Percentiles rank a stretch among this genome's conserved stretches.
Evolutionary conservation across 2,329 filamentous ascomycete genomes (phyloP).

Genomic region (Tolypocladium album): DNA sequence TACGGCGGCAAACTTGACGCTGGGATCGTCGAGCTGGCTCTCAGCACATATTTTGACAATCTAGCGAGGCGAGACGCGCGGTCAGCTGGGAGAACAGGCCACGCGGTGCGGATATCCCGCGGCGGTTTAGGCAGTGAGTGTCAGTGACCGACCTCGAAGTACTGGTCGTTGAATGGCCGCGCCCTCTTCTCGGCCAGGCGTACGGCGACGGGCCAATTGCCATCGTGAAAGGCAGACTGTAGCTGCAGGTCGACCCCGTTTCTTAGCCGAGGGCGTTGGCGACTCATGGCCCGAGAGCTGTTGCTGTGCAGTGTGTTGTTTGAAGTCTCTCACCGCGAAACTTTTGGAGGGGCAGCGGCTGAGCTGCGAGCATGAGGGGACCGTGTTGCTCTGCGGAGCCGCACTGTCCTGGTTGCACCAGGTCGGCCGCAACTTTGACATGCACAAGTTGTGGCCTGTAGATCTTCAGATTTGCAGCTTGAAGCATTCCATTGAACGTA

Average conservation of each 20-base stretch:
- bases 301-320: background rate
- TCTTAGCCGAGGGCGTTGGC: conserved; percentile 27
- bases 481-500: background rate
- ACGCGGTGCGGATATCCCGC: background rate
- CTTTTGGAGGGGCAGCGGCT: conserved; percentile 1
- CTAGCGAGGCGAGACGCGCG: conserved; percentile 14
- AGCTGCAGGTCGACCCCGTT: conserved; percentile 43
- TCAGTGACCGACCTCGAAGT: conserved; percentile 35
- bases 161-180: conserved; percentile 39
- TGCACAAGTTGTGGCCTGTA: background rate
- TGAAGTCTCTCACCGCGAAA: background rate
- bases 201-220: conserved; percentile 40
- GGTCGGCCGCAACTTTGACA: background rate
- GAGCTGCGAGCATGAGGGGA: background rate
- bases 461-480: background rate
- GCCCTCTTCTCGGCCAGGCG: conserved; percentile 42
- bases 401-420: background rate
- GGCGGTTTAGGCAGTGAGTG: background rate
- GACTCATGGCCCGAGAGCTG: conserved; percentile 18
- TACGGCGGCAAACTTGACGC: conserved; percentile 32
- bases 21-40: conserved; percentile 38
- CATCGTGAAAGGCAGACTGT: conserved; percentile 42
- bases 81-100: background rate
- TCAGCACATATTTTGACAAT: conserved; percentile 38
- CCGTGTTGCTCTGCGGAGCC: background rate